Conservation (phyloP, 2,329 filamentous ascomycete genomes). For the Trichoderma sp. region DNA sequence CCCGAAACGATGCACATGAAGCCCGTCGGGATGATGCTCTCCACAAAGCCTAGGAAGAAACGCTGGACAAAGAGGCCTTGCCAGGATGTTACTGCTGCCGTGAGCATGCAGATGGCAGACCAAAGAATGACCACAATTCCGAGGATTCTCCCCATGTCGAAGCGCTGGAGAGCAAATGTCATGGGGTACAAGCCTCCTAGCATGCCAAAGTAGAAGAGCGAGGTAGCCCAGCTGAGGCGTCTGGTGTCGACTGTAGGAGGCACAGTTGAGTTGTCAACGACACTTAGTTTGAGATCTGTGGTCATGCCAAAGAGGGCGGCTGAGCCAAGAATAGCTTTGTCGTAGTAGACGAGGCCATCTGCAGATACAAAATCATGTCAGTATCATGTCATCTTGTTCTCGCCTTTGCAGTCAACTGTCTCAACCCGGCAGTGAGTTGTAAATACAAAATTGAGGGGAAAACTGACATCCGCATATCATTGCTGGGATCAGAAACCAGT, state of each 20-base stretch:
- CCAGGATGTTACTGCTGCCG: slow-evolving; percentile 63
- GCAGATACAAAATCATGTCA: slow-evolving; percentile 31
- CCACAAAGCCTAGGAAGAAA: slow-evolving; percentile 63
- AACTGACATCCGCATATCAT: slow-evolving; percentile 56
- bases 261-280: slow-evolving; percentile 42
- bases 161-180: slow-evolving; percentile 67
- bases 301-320: slow-evolving; percentile 77
- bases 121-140: slow-evolving; percentile 63
- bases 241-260: slow-evolving; percentile 63
- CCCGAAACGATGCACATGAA: slow-evolving; percentile 64
- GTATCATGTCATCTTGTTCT: not conserved
- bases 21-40: slow-evolving; percentile 63
- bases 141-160: slow-evolving; percentile 63
- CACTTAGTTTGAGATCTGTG: slow-evolving; percentile 58
- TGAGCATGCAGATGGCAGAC: slow-evolving; percentile 66
- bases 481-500: slow-evolving; percentile 63
- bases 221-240: slow-evolving; percentile 73
- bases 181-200: slow-evolving; percentile 71
- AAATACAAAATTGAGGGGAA: not conserved
- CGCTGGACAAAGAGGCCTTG: slow-evolving; percentile 64
- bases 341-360: slow-evolving; percentile 46
- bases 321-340: slow-evolving; percentile 68
- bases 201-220: slow-evolving; percentile 79
- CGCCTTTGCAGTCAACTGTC: not conserved
- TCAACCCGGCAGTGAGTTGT: not conserved